phyloP scores from a whole-genome alignment of 176 grass and related monocot genomes.

The Saccharum officinarum region DNA sequence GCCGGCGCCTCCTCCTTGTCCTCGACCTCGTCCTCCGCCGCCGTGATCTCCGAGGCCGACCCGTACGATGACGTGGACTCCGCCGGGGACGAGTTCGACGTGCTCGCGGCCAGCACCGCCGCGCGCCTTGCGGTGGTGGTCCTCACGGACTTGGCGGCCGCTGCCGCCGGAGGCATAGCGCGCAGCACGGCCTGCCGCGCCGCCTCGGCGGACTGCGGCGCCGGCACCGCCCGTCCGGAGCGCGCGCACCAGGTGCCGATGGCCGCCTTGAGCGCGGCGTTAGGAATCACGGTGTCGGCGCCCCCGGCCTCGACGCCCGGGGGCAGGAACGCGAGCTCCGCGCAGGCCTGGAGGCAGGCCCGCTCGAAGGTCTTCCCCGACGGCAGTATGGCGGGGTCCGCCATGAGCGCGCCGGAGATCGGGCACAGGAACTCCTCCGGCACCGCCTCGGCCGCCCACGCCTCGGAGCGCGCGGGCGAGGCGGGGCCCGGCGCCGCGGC shows the following conservation, averaged over 20 bases:
- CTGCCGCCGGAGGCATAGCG: not conserved
- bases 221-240: slow-evolving; percentile 28
- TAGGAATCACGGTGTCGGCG: slow-evolving; percentile 46
- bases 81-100: slow-evolving; percentile 42
- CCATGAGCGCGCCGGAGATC: slow-evolving; percentile 60
- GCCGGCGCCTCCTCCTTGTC: not conserved
- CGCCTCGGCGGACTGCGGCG: slow-evolving; percentile 27
- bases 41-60: slow-evolving; percentile 45
- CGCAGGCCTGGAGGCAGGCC: slow-evolving; percentile 62
- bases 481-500: not conserved
- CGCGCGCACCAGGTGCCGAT: slow-evolving; percentile 72
- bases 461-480: slow-evolving; percentile 34
- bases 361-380: slow-evolving; percentile 74
- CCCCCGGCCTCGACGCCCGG: slow-evolving; percentile 27
- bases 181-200: slow-evolving; percentile 42
- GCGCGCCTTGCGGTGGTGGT: not conserved
- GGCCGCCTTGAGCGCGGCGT: slow-evolving; percentile 61
- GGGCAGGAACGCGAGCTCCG: slow-evolving; percentile 51
- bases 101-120: slow-evolving; percentile 4
- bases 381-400: slow-evolving; percentile 68
- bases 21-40: slow-evolving; percentile 28
- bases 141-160: slow-evolving; percentile 30
- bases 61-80: slow-evolving; percentile 39
- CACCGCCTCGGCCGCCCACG: slow-evolving; percentile 7
- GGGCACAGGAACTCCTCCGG: slow-evolving; percentile 69